Evolutionary conservation across 2,329 filamentous ascomycete genomes (phyloP).

Genomic region (Pseudonectria buxi): DNA sequence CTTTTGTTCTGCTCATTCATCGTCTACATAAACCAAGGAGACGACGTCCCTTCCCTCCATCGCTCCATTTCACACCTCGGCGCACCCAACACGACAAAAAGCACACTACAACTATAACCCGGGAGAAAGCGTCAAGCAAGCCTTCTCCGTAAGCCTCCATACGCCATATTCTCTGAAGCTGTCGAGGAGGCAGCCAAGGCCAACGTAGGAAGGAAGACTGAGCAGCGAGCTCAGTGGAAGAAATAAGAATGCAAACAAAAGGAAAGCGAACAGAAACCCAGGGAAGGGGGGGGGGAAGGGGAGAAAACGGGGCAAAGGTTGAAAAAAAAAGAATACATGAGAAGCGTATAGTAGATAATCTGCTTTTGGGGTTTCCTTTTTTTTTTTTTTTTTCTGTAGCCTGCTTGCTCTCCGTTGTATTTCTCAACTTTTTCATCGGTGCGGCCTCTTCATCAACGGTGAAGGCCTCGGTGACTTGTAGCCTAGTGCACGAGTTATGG

Average conservation of each 20-base stretch:
- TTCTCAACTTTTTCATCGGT: too few relatives aligned
- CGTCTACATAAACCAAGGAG: slow-evolving; percentile 22
- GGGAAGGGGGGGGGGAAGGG: slow-evolving; percentile 4
- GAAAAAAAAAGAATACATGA: slow-evolving; percentile 19
- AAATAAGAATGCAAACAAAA: slow-evolving; percentile 10
- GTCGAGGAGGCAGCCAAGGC: not conserved
- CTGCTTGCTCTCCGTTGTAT: not conserved
- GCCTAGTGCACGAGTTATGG: too few relatives aligned
- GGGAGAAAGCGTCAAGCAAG: slow-evolving; percentile 4
- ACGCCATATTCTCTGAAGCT: slow-evolving; percentile 7
- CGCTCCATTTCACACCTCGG: slow-evolving; percentile 2
- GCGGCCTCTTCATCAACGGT: too few relatives aligned
- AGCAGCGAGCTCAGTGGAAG: not conserved
- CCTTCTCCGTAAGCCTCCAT: slow-evolving; percentile 3
- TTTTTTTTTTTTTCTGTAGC: slow-evolving; percentile 1
- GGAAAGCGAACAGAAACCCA: slow-evolving; percentile 3
- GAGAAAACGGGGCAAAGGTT: slow-evolving; percentile 9
- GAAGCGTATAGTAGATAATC: slow-evolving; percentile 13
- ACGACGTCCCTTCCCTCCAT: slow-evolving; percentile 5
- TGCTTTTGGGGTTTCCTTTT: slow-evolving; percentile 8
- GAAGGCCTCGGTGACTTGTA: too few relatives aligned
- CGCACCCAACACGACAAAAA: slow-evolving; percentile 1
- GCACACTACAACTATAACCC: slow-evolving; percentile 1
- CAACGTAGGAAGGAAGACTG: too few relatives aligned
- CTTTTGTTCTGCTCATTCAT: slow-evolving; percentile 26